Evolutionary conservation across 352 stramenopile genomes (phyloP).

Genomic region (Blastocystis sp.): DNA sequence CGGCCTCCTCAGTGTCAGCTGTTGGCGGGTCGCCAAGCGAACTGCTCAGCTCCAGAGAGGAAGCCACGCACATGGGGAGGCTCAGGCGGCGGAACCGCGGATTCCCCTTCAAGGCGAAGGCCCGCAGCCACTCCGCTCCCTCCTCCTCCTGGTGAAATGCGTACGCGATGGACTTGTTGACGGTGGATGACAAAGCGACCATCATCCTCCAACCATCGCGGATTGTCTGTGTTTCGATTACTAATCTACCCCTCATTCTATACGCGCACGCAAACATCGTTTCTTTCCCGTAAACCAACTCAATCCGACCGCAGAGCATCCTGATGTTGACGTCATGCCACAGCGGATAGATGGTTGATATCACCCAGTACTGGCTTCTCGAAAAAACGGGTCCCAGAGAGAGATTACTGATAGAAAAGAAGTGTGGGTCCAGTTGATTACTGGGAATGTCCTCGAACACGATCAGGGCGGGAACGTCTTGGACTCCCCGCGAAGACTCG

Average conservation of each 20-base stretch:
- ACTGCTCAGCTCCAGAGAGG: background rate
- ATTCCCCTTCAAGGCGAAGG: background rate
- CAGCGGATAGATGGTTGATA: background rate
- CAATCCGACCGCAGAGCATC: background rate
- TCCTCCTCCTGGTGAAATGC: background rate
- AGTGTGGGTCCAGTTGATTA: background rate
- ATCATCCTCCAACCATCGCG: background rate
- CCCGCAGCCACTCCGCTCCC: background rate
- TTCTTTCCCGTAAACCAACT: background rate
- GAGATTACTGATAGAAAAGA: background rate
- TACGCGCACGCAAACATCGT: background rate
- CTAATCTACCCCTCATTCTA: background rate
- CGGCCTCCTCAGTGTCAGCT: no score
- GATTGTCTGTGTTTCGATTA: background rate
- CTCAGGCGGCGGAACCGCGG: background rate
- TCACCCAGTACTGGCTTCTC: background rate
- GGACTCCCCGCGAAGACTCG: background rate
- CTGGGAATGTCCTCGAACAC: background rate
- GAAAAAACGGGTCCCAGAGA: background rate
- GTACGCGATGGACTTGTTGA: background rate
- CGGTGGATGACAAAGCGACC: background rate
- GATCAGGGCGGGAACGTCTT: background rate
- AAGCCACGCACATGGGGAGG: background rate
- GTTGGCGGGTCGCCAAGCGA: no score
- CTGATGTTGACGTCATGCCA: background rate